Evolutionary conservation across 306 rosid species (phyloP).

Genomic region (Ceratonia siliqua): DNA sequence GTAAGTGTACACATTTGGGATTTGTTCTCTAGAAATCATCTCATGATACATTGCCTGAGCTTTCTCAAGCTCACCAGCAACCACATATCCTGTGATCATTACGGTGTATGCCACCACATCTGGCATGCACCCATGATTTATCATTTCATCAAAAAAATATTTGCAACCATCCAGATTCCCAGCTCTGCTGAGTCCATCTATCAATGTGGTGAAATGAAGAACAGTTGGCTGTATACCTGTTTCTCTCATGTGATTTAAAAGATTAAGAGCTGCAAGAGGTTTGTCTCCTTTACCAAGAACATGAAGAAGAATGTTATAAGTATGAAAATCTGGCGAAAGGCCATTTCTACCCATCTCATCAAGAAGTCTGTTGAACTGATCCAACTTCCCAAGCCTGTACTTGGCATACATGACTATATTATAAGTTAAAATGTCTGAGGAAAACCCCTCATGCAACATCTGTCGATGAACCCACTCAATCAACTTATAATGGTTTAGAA

Average conservation of each 20-base stretch:
- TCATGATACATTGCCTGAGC: conserved; percentile 70
- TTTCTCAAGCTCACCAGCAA: conserved; percentile 76
- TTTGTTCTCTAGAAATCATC: conserved; percentile 67
- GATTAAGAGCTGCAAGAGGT: conserved; percentile 72
- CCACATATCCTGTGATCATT: conserved; percentile 80
- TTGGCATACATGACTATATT: conserved; percentile 75
- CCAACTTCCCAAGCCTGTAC: conserved; percentile 79
- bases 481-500: conserved; percentile 70
- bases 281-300: conserved; percentile 78
- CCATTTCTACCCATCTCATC: conserved; percentile 83
- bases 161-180: conserved; percentile 84
- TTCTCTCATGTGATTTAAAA: conserved; percentile 80
- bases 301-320: conserved; percentile 86
- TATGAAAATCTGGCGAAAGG: conserved; percentile 75
- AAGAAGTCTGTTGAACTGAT: conserved; percentile 69
- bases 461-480: conserved; percentile 88
- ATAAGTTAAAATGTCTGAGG: conserved; percentile 71
- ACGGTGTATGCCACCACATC: conserved; percentile 92
- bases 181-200: conserved; percentile 91
- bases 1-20: conserved; percentile 88
- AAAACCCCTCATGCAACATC: conserved; percentile 70
- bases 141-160: conserved; percentile 73
- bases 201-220: conserved; percentile 90
- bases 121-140: conserved; percentile 58
- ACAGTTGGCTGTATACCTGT: conserved; percentile 66